A percentile compares a stretch with the other conserved stretches of the same genome.
phyloP scores from a whole-genome alignment of 495 filamentous ascomycete species.

The Trichoderma reesei region DNA sequence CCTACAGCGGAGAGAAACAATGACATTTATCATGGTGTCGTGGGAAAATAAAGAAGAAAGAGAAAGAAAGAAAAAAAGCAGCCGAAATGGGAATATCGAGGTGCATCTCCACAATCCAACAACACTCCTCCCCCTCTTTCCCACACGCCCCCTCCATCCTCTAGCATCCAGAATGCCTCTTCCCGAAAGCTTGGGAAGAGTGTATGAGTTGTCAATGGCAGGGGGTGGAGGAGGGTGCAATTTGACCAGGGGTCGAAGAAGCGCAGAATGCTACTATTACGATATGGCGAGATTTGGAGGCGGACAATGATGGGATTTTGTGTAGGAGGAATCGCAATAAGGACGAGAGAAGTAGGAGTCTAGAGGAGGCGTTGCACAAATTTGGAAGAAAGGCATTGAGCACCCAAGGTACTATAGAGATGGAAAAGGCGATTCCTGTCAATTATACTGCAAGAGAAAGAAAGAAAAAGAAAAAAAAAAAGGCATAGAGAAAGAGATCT shows the following conservation, averaged over 20 bases:
- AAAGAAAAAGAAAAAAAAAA: constrained; percentile 15
- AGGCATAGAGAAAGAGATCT: constrained; percentile 24
- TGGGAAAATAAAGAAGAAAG: background rate
- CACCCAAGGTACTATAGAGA: background rate
- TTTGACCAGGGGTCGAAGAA: constrained; percentile 5
- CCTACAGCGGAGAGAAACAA: no score
- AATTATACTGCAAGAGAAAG: no score
- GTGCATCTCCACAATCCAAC: background rate
- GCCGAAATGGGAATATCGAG: background rate
- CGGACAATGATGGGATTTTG: no score
- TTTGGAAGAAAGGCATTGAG: background rate
- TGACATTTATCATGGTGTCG: background rate
- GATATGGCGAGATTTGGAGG: no score
- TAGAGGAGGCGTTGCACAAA: background rate
- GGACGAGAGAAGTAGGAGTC: constrained; percentile 17
- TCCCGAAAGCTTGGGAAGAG: constrained; percentile 4
- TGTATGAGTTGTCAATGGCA: constrained; percentile 4
- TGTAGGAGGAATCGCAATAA: no score
- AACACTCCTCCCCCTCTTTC: background rate
- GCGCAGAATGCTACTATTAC: no score
- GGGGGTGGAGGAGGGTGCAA: background rate
- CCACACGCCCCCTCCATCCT: constrained; percentile 3
- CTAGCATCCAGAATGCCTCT: background rate
- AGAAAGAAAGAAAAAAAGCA: background rate
- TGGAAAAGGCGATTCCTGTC: no score